Base-by-base conservation (phyloP, 2,329 filamentous ascomycete genomes). In the Fonsecaea monophora region DNA sequence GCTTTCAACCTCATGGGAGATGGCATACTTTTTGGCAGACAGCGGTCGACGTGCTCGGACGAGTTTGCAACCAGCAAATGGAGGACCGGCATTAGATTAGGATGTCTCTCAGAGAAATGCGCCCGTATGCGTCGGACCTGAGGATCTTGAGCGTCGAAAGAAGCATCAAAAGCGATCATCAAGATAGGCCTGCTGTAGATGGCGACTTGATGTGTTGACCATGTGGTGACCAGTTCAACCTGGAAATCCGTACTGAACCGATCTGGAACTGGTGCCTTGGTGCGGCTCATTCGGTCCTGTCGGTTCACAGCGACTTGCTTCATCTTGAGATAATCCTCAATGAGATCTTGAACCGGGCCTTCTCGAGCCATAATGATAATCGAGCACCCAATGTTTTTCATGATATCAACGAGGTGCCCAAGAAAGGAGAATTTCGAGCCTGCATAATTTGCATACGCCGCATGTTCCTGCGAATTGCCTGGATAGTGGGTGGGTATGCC, bases 371-470 rank as follows among this genome's bases (percentile, higher is more conserved):
- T 76, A 38, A 82, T 71, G 15, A 82, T 74, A 13, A 82, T 65
- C 62, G 82, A 79, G 12, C 79, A 69, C 56, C 80, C 77, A 59
- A 74, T 71, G 4, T 64, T 70, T 25, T 73, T 74, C 1, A 76
- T 75, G 15, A 77, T 67, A 50, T 81, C 76, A 34, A 81, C 75
- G 13, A 82, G 73, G 62, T 79, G 76, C n/a, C 78, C 78, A 4
- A 83, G 74, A 21, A 82, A 77, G 21, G 78, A 72, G 53, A 82
- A 83, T 68, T 83, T 83, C 9, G 80, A 76, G 57, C 81, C 82
- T 7, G 79, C 81, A 68, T 82, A 82, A 62, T 82, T 80, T 4
- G 80, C 81, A 78, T 80, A 82, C 4, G 77, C 73, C 5, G 81
- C 78, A 66, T 81, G 77, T 62, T 78, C 76, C 53, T 74, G 69